Evolutionary conservation across 257 asterid genomes (phyloP), one percentile per base, ranked within the genome.

Genomic region (Penstemon newberryi): DNA sequence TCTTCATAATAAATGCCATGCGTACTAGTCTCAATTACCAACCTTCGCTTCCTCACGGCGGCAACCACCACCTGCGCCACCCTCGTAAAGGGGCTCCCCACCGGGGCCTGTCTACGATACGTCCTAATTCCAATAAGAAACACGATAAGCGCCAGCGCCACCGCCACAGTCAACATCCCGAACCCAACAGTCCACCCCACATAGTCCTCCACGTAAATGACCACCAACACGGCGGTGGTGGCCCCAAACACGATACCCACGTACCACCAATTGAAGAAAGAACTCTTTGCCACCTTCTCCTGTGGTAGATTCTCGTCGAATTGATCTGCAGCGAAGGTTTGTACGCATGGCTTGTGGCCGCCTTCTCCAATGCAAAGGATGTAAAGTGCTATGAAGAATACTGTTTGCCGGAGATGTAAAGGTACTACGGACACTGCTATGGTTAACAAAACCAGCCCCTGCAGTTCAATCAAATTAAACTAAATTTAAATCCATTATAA

Each of bases 191-290:
- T 70, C 96, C 93, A 88, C 6, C 89, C 85, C 4, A 88, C 83
- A 7, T 73, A 65, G 3, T 84, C 93, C 75, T 88, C 83, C 33
- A 88, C 85, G 78, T 86, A 88, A 53, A 86, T 85, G n/a, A 83
- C 85, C 53, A 86, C 89, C 69, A 87, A 58, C 13, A 83, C 64
- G 6, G 93, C 85, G 0, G 84, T 11, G 15, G 88, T 71, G 78
- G 90, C 86, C 39, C 91, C 96, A 58, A 56, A 57, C 6, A 85
- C 90, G 11, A 86, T 80, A 2, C 96, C 96, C 33, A 83, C 74
- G 76, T 88, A 86, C 96, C 96, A 88, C 96, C 93, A 86, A 74
- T 88, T 88, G 89, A 88, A 88, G 80, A 88, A 86, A 5, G 93
- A 86, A 47, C 86, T 76, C 73, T 86, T 88, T 0, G 83, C 83